Evolutionary conservation across 768 basidiomycete species (phyloP).

Genomic region (Termitomyces sp.): DNA sequence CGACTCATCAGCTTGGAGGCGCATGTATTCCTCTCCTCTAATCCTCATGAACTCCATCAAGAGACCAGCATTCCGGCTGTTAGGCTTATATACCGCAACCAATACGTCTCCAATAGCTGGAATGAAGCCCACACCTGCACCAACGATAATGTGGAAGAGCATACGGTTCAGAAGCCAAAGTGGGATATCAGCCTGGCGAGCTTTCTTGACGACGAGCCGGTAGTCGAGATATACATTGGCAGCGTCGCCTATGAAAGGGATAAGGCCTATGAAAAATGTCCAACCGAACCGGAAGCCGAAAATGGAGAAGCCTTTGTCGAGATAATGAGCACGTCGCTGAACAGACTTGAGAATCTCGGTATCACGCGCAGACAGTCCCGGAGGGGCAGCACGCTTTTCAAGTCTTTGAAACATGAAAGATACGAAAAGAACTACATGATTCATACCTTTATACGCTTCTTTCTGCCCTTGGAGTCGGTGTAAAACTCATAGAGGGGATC

Average conservation of each 20-base stretch:
- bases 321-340: slow-evolving; percentile 71
- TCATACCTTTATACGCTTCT: slow-evolving; percentile 52
- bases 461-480: slow-evolving; percentile 47
- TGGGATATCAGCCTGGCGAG: slow-evolving; percentile 64
- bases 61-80: slow-evolving; percentile 81
- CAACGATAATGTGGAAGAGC: slow-evolving; percentile 70
- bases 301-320: slow-evolving; percentile 81
- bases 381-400: slow-evolving; percentile 58
- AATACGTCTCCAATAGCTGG: slow-evolving; percentile 74
- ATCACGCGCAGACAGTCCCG: slow-evolving; percentile 74
- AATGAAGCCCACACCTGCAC: slow-evolving; percentile 57
- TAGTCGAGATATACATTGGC: slow-evolving; percentile 65
- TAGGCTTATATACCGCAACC: slow-evolving; percentile 78
- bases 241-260: slow-evolving; percentile 67
- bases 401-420: neutral
- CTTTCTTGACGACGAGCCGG: slow-evolving; percentile 68
- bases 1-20: slow-evolving; percentile 31
- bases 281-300: slow-evolving; percentile 84
- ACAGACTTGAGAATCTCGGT: slow-evolving; percentile 69
- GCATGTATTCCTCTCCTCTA: slow-evolving; percentile 69
- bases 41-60: slow-evolving; percentile 81
- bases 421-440: neutral
- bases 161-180: slow-evolving; percentile 65
- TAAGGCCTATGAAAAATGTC: slow-evolving; percentile 74
- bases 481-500: slow-evolving; percentile 74